phyloP scores from a whole-genome alignment of 768 basidiomycete genomes.

The Chlorophyllum brunneum region DNA sequence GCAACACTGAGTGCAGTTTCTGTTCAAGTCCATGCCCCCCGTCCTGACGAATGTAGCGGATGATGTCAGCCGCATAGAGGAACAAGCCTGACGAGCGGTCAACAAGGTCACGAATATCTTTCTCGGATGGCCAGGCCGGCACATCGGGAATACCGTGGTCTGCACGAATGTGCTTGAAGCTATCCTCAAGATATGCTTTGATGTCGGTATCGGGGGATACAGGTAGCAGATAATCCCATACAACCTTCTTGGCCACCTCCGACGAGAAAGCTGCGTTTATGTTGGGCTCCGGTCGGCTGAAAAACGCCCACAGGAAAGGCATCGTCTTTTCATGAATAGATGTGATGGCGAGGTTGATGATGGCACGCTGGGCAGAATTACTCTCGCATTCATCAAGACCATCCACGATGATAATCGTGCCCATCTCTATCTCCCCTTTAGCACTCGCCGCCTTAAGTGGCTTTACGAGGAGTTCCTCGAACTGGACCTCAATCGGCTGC shows the following conservation, averaged over 20 bases:
- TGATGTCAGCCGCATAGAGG: not conserved
- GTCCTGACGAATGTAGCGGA: not conserved
- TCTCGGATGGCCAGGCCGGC: not conserved
- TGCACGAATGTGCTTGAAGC: constrained; percentile 9
- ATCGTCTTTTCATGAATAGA: not conserved
- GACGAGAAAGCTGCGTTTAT: too few relatives aligned
- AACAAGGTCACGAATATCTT: not conserved
- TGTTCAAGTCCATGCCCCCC: too few relatives aligned
- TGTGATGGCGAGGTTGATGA: constrained; percentile 13
- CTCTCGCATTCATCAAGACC: too few relatives aligned
- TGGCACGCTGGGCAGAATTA: constrained; percentile 4
- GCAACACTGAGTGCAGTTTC: too few relatives aligned
- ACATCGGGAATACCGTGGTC: not conserved
- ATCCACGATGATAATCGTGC: constrained; percentile 12
- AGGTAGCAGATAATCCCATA: constrained; percentile 1
- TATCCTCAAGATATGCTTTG: constrained; percentile 12
- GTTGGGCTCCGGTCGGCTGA: too few relatives aligned
- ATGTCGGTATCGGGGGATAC: constrained; percentile 17
- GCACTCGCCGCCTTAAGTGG: not conserved
- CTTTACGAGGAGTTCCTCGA: constrained; percentile 13
- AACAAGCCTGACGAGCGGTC: not conserved
- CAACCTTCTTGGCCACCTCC: too few relatives aligned
- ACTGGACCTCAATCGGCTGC: constrained; percentile 10
- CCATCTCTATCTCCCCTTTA: not conserved
- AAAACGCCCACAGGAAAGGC: too few relatives aligned